Evolutionary conservation across 805 yeast species (phyloP).

Genomic region (Candida insectorum): DNA sequence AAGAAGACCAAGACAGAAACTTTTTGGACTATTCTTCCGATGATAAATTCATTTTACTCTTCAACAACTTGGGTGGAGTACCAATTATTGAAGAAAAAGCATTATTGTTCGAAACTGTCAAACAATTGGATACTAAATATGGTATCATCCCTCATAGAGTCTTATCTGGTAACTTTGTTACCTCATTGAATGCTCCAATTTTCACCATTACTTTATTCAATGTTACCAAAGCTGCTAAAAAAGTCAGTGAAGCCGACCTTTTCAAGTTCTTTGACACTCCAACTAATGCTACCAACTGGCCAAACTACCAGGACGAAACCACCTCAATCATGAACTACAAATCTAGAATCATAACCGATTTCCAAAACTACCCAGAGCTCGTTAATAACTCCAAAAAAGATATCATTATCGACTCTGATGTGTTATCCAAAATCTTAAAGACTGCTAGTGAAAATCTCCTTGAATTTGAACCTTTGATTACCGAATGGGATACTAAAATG

Average conservation of each 20-base stretch:
- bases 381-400: conserved; percentile 11
- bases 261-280: conserved; percentile 28
- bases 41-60: conserved; percentile 26
- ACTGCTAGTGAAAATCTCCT: conserved; percentile 27
- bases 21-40: conserved; percentile 23
- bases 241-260: conserved; percentile 17
- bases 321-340: conserved; percentile 15
- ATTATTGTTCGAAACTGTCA: conserved; percentile 19
- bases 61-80: conserved; percentile 38
- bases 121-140: conserved; percentile 20
- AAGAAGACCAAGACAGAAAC: conserved; percentile 23
- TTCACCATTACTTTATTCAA: conserved; percentile 36
- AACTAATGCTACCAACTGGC: conserved; percentile 29
- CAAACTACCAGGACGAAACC: conserved; percentile 15
- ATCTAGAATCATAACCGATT: conserved; percentile 21
- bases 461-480: conserved; percentile 30
- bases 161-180: conserved; percentile 31
- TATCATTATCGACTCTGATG: conserved; percentile 16
- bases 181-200: conserved; percentile 35
- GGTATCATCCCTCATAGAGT: conserved; percentile 25
- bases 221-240: conserved; percentile 22
- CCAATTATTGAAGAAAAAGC: conserved; percentile 30
- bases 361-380: conserved; percentile 21
- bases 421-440: conserved; percentile 11
- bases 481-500: conserved; percentile 40